Evolutionary conservation across 768 basidiomycete species (phyloP), one percentile per base, ranked within the genome.

Genomic region (Lactarius hatsudake): DNA sequence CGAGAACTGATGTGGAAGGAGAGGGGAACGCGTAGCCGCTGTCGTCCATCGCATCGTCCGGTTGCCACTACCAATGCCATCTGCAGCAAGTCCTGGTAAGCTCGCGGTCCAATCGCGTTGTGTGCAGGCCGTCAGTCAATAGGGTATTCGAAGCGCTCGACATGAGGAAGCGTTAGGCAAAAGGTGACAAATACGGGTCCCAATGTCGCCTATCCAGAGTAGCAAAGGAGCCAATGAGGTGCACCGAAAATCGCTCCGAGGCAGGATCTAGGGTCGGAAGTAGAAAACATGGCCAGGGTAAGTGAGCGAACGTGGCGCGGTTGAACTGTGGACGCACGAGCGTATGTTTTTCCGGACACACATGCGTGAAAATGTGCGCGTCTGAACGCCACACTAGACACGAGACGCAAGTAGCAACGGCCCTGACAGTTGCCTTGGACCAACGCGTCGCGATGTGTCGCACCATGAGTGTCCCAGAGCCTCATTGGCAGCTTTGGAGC

Each of bases 351-450:
- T 53, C 36, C 20, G 38, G 48, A 38, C 20, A 51, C 43, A 59
- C 51, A 10, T 65, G 53, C 55, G 32, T 40, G 17, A 61, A 55
- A 55, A 32, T 5, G 48, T 23, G 23, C 45, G 60, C 23, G 18
- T 36, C 42, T 5, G 4, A 36, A 51, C 9, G 26, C 61, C 23
- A 53, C 38, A 30, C 23, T 34, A 45, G 62, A 54, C 51, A 63
- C 12, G 36, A 38, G 36, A 18, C 55, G 4, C 40, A 12, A 63
- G 32, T 63, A 53, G 66, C 62, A 59, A 63, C 66, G 57, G 61
- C 62, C 65, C 40, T 67, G 66, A 63, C 66, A 45, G 57, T 23
- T 28, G 61, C 34, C 10, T 26, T 26, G 17, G 20, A 57, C 26
- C n/a, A 43, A 34, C 43, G 28, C 51, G 60, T 56, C 23, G 23